phyloP scores from a whole-genome alignment of 2,329 filamentous ascomycete genomes.

The Colletotrichum lupini region DNA sequence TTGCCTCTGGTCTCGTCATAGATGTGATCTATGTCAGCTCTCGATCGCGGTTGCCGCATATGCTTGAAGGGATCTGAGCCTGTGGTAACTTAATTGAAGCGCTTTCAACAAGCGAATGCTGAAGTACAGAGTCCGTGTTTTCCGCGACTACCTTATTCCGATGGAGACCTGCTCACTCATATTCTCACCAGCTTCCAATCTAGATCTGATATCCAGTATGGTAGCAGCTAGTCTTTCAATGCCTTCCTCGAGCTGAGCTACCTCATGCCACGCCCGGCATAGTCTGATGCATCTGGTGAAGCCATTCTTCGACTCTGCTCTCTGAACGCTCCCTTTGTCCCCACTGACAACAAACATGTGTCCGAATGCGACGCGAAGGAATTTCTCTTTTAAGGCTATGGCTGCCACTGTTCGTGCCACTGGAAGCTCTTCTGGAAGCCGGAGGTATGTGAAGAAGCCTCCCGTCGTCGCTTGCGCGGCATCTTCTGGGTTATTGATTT shows the following conservation, averaged over 20 bases:
- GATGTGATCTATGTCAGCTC: no score
- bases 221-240: slow-evolving; percentile 66
- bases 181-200: not conserved
- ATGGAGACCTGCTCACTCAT: not conserved
- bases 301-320: slow-evolving; percentile 34
- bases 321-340: slow-evolving; percentile 58
- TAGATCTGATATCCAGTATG: not conserved
- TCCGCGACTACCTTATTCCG: not conserved
- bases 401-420: slow-evolving; percentile 48
- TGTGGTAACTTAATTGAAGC: no score
- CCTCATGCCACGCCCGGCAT: slow-evolving; percentile 79
- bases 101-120: no score
- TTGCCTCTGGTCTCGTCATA: no score
- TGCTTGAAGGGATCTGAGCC: no score
- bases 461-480: slow-evolving; percentile 46
- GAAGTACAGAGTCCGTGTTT: not conserved
- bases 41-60: no score
- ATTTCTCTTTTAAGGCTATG: slow-evolving; percentile 69
- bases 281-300: slow-evolving; percentile 72
- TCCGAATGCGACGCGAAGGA: slow-evolving; percentile 75
- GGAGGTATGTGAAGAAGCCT: slow-evolving; percentile 75
- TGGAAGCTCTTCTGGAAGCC: slow-evolving; percentile 53
- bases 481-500: not conserved
- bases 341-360: slow-evolving; percentile 75
- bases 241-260: slow-evolving; percentile 73